Conservation (phyloP, 768 basidiomycete species). For the Termitomyces sp. region DNA sequence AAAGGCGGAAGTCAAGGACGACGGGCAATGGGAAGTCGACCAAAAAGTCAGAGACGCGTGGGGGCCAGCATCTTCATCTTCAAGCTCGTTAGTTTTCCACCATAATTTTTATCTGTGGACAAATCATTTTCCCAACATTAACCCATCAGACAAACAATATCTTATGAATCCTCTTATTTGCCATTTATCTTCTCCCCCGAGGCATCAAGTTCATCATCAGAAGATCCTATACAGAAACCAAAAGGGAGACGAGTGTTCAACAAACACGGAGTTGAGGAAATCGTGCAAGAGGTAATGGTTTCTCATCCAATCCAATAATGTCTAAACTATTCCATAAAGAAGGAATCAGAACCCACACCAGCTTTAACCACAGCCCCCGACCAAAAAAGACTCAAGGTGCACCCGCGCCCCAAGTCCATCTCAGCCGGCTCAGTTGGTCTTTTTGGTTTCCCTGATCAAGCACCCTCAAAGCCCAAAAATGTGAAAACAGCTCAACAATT, state of each 20-base stretch:
- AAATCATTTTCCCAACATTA: neutral
- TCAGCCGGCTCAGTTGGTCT: conserved; percentile 20
- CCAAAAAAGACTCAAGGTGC: conserved; percentile 12
- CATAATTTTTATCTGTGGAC: conserved; percentile 1
- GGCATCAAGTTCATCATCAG: conserved; percentile 18
- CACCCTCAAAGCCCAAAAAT: conserved; percentile 22
- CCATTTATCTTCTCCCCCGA: conserved; percentile 57
- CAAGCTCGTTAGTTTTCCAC: conserved; percentile 18
- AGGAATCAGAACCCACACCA: conserved; percentile 12
- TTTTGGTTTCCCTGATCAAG: conserved; percentile 21
- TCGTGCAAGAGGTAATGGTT: conserved; percentile 23
- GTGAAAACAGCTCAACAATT: conserved; percentile 39
- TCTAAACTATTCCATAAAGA: conserved; percentile 19
- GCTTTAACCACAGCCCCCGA: conserved; percentile 4
- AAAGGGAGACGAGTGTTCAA: conserved; percentile 56
- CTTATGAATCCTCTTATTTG: conserved; percentile 61
- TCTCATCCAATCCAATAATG: neutral
- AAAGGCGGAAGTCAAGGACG: conserved; percentile 55
- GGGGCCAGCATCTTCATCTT: conserved; percentile 26
- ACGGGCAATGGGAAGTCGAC: conserved; percentile 62
- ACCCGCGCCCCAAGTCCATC: conserved; percentile 20
- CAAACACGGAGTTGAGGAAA: conserved; percentile 44
- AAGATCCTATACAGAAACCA: conserved; percentile 17
- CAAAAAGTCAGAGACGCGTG: conserved; percentile 52
- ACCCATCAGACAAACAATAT: conserved; percentile 25